These are phyloP conservation scores for Nitzschia inconspicua DNA, from an alignment of 108 stramenopile species.

Conservation along the genomic window DNA sequence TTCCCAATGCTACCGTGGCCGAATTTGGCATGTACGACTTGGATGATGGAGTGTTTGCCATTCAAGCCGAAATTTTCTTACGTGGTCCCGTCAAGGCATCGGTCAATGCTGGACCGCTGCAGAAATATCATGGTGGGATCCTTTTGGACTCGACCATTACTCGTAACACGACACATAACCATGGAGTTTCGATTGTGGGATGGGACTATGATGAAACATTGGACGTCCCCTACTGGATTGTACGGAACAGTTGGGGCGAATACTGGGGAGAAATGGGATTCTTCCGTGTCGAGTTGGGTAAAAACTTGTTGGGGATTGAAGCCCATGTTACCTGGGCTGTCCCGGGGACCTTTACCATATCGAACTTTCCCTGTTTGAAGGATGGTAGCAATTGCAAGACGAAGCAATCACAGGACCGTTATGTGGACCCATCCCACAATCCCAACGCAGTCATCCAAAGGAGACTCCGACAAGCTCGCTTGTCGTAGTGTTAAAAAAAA, in stretches of 20 bases:
- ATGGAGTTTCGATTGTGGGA: conserved; percentile 87
- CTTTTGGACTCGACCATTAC: conserved; percentile 49
- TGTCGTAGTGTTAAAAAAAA: no score
- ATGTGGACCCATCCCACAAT: conserved; percentile 38
- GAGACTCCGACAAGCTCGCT: conserved; percentile 21
- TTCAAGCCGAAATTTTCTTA: conserved; percentile 85
- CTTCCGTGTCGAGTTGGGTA: conserved; percentile 64
- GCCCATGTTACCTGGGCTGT: conserved; percentile 76
- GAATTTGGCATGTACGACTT: conserved; percentile 19
- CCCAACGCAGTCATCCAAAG: conserved; percentile 1
- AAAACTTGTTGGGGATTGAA: conserved; percentile 85
- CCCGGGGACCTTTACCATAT: conserved; percentile 56
- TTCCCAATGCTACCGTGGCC: conserved; percentile 82
- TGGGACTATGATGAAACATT: conserved; percentile 71
- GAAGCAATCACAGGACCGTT: no score
- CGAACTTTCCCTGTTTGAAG: conserved; percentile 48
- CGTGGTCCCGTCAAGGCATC: conserved; percentile 90
- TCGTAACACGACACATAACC: conserved; percentile 61
- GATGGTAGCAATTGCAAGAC: conserved; percentile 49
- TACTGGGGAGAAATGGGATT: conserved; percentile 77
- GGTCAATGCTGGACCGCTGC: conserved; percentile 69
- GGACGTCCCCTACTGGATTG: conserved; percentile 73
- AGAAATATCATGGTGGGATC: conserved; percentile 78
- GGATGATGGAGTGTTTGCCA: conserved; percentile 24
- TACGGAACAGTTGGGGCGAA: conserved; percentile 64